A percentile compares a stretch with the other conserved stretches of the same genome.
Evolutionary conservation across 164 flowering plant genomes (phyloP).

Genomic region (Litsea cubeba): DNA sequence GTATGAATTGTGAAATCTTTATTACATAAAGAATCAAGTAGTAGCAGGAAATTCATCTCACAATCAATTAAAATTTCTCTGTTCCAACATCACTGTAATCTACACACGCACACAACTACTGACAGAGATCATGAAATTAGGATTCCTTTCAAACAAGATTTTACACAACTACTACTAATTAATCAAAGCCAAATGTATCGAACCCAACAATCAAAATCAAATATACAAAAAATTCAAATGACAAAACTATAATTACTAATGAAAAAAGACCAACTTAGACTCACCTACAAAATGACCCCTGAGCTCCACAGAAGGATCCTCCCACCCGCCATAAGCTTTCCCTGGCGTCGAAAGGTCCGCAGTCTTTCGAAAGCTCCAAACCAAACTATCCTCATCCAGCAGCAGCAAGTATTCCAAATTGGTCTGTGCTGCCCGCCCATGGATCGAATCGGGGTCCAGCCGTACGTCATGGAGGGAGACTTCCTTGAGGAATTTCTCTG

Average conservation of each 20-base stretch:
- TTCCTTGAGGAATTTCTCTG: conserved; percentile 46
- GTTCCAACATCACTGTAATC: too few relatives aligned
- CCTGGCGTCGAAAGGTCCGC: conserved; percentile 68
- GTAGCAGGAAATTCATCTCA: neutral
- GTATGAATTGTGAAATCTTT: too few relatives aligned
- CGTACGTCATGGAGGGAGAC: conserved; percentile 74
- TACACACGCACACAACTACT: neutral
- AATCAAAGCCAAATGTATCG: neutral
- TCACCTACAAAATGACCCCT: conserved; percentile 95
- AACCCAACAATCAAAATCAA: neutral
- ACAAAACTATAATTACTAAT: neutral
- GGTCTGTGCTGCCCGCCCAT: conserved; percentile 72
- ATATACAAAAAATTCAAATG: neutral
- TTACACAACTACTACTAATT: neutral
- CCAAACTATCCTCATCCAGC: conserved; percentile 75
- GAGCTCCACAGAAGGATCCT: conserved; percentile 55
- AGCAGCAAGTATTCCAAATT: conserved; percentile 83
- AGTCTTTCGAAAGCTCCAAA: conserved; percentile 84
- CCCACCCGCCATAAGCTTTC: conserved; percentile 82
- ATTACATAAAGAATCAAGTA: too few relatives aligned
- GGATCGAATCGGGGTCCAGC: conserved; percentile 45
- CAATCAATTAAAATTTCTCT: neutral
- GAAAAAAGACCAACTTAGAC: neutral
- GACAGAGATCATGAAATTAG: neutral
- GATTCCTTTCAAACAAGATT: neutral